Conservation (phyloP, 345 rosid species). For the Pistacia vera region DNA sequence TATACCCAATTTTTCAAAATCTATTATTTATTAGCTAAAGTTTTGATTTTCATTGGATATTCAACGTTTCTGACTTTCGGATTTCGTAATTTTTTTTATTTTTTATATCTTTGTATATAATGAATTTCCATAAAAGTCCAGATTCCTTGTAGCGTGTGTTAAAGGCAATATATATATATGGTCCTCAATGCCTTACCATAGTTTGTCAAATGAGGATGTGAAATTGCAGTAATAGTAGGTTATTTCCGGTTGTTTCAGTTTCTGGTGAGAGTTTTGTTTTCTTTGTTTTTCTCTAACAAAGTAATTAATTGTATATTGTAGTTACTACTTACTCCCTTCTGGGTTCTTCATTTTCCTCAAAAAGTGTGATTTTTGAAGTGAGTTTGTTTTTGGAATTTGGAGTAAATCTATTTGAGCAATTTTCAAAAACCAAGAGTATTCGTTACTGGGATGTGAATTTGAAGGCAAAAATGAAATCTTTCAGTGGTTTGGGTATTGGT, state of each 20-base stretch:
- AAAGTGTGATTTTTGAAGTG: background rate
- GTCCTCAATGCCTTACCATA: slow-evolving; percentile 9
- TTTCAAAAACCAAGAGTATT: slow-evolving; percentile 6
- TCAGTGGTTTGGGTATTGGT: slow-evolving; percentile 72
- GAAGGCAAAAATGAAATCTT: slow-evolving; percentile 49
- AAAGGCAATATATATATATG: slow-evolving; percentile 23
- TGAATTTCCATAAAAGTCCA: slow-evolving; percentile 18
- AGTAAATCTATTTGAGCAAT: background rate
- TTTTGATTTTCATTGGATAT: slow-evolving; percentile 12
- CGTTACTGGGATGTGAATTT: slow-evolving; percentile 50
- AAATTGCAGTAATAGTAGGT: slow-evolving; percentile 28
- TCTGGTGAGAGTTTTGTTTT: background rate
- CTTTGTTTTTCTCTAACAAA: background rate
- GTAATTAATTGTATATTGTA: background rate
- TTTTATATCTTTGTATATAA: background rate
- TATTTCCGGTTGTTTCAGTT: background rate
- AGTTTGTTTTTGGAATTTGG: background rate
- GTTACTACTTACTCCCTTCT: background rate
- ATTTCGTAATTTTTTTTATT: background rate
- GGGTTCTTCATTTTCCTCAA: background rate
- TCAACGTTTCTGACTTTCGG: background rate
- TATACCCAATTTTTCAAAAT: background rate
- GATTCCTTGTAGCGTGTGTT: slow-evolving; percentile 27
- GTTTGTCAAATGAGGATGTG: slow-evolving; percentile 27
- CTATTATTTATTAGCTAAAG: background rate